Conservation (phyloP, 75 land plant species). For the Isoetes taiwanensis region DNA sequence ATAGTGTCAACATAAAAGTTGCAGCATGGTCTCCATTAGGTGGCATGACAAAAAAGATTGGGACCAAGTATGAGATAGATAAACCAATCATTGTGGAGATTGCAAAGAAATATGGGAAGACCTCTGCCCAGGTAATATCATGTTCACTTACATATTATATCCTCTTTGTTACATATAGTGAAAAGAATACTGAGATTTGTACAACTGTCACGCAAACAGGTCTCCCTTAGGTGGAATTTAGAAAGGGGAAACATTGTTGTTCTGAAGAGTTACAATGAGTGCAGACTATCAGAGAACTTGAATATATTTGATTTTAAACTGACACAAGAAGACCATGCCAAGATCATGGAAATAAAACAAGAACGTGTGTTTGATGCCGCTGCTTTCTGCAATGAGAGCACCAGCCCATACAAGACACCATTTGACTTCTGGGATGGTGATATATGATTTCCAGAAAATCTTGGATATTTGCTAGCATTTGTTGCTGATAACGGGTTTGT, state of each 20-base stretch:
- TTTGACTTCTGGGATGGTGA: too few species aligned
- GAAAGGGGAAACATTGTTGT: background rate
- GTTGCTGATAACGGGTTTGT: too few species aligned
- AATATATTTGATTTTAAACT: slow-evolving; percentile 2
- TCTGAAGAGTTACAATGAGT: background rate
- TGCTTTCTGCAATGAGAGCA: too few species aligned
- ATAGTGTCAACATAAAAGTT: background rate
- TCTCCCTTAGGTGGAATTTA: background rate
- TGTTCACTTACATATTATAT: background rate
- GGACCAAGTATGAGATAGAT: background rate
- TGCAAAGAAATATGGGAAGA: background rate
- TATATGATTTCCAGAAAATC: too few species aligned
- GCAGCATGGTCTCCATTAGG: background rate
- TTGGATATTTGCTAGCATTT: too few species aligned
- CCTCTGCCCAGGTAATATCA: background rate
- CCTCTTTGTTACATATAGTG: background rate
- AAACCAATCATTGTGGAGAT: background rate
- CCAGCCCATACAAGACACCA: too few species aligned
- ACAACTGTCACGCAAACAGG: background rate
- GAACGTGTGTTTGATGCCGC: background rate
- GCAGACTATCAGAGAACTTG: background rate
- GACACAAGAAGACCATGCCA: background rate
- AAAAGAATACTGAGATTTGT: background rate
- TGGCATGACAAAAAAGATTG: too few species aligned
- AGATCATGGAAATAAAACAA: background rate